Evolutionary conservation across 2,329 filamentous ascomycete species (phyloP).

Genomic region (Phialophora macrospora): DNA sequence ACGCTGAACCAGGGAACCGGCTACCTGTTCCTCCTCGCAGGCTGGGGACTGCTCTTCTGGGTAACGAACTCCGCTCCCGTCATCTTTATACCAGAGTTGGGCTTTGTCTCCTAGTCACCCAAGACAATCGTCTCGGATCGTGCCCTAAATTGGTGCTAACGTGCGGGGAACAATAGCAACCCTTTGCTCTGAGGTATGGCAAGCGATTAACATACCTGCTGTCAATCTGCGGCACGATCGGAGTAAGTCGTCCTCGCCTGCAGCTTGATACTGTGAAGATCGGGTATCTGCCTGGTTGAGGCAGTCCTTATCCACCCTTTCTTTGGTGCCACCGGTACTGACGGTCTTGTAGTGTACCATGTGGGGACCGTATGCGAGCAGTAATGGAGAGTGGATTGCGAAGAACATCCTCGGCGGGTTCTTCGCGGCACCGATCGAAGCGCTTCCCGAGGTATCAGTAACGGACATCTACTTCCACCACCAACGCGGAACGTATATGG

Average conservation of each 20-base stretch:
- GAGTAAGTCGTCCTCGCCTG: background rate
- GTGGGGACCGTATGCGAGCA: slow-evolving; percentile 47
- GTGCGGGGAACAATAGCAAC: slow-evolving; percentile 43
- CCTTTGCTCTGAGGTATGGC: slow-evolving; percentile 54
- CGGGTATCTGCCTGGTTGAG: slow-evolving; percentile 16
- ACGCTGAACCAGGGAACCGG: slow-evolving; percentile 56
- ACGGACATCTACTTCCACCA: slow-evolving; percentile 49
- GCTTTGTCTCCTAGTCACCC: background rate
- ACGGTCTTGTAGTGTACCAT: slow-evolving; percentile 40
- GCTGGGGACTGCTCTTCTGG: slow-evolving; percentile 48
- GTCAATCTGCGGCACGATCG: slow-evolving; percentile 42
- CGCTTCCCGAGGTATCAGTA: slow-evolving; percentile 54
- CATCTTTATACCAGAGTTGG: background rate
- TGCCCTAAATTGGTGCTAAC: background rate
- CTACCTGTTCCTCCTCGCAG: slow-evolving; percentile 51
- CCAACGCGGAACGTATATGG: slow-evolving; percentile 37
- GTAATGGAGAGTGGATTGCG: slow-evolving; percentile 55
- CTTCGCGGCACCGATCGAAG: slow-evolving; percentile 56
- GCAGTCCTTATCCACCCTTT: background rate
- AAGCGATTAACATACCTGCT: slow-evolving; percentile 40
- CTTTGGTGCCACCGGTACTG: slow-evolving; percentile 41
- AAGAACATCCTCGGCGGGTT: slow-evolving; percentile 56
- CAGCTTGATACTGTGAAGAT: background rate
- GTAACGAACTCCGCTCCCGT: background rate
- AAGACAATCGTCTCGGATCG: background rate